phyloP scores from a whole-genome alignment of 2,329 filamentous ascomycete species.

The Colletotrichum theobromicola region DNA sequence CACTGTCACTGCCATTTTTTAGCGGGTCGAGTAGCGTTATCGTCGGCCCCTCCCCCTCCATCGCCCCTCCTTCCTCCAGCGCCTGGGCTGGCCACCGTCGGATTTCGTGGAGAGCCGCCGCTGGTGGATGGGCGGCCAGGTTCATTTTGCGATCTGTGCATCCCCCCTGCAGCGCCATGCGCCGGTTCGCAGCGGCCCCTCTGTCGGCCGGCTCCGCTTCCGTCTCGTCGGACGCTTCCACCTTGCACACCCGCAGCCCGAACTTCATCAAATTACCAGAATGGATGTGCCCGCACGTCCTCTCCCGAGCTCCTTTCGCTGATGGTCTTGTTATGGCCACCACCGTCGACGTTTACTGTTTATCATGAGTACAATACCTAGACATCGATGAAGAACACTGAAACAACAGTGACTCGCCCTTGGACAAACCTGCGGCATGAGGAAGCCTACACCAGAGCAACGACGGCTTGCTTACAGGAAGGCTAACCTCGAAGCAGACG shows the following conservation, averaged over 20 bases:
- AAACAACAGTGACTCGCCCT: too few relatives aligned
- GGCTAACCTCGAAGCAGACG: too few relatives aligned
- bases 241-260: neutral
- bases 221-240: conserved; percentile 13
- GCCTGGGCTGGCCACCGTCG: neutral
- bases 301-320: too few relatives aligned
- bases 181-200: neutral
- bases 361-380: too few relatives aligned
- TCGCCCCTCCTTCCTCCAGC: neutral
- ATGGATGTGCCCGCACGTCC: too few relatives aligned
- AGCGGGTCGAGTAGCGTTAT: neutral
- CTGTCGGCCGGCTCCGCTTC: conserved; percentile 19
- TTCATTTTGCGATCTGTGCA: neutral
- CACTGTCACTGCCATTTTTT: neutral
- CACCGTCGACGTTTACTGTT: too few relatives aligned
- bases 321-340: too few relatives aligned
- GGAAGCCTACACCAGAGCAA: too few relatives aligned
- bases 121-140: neutral
- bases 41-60: conserved; percentile 4
- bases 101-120: neutral
- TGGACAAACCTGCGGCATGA: too few relatives aligned
- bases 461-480: too few relatives aligned
- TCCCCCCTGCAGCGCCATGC: neutral
- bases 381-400: too few relatives aligned
- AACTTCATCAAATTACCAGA: neutral